Evolutionary conservation across 2,329 filamentous ascomycete species (phyloP).

Genomic region (Pestalotiopsis sp.): DNA sequence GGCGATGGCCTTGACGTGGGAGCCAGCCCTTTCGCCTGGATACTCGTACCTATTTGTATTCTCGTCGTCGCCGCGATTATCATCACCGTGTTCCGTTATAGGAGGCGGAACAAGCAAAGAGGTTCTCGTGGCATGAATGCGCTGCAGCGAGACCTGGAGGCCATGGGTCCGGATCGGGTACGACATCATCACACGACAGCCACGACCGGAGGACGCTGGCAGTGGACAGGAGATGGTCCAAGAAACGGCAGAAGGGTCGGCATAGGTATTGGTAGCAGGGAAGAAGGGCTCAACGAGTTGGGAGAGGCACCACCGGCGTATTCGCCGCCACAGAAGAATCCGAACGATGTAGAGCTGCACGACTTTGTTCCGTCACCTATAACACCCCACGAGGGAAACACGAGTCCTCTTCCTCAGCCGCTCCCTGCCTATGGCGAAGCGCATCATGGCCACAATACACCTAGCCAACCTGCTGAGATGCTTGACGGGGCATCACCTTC

Average conservation of each 20-base stretch:
- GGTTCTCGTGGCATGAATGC: conserved; percentile 18
- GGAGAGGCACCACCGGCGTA: conserved; percentile 36
- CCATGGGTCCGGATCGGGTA: conserved; percentile 16
- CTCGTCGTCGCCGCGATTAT: conserved; percentile 25
- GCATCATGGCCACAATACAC: not conserved
- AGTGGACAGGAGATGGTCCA: conserved; percentile 6
- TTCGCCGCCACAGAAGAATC: conserved; percentile 22
- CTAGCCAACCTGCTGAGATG: not conserved
- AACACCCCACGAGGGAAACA: not conserved
- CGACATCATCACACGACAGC: conserved; percentile 14
- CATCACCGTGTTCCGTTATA: conserved; percentile 29
- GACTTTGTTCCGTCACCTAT: not conserved
- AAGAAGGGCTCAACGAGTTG: conserved; percentile 34
- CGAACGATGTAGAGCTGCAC: conserved; percentile 22
- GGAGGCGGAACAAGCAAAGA: conserved; percentile 23
- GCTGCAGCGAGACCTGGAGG: conserved; percentile 26
- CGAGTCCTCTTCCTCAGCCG: not conserved
- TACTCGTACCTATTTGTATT: conserved; percentile 31
- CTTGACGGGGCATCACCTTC: not conserved
- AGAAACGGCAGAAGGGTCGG: conserved; percentile 11
- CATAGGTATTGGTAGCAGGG: conserved; percentile 23
- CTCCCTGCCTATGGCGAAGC: conserved; percentile 14
- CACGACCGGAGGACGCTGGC: conserved; percentile 13
- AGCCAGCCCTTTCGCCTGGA: conserved; percentile 24
- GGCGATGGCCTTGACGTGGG: not conserved